Conservation (phyloP, 2,329 filamentous ascomycete genomes). For the Colletotrichum eremochloae region DNA sequence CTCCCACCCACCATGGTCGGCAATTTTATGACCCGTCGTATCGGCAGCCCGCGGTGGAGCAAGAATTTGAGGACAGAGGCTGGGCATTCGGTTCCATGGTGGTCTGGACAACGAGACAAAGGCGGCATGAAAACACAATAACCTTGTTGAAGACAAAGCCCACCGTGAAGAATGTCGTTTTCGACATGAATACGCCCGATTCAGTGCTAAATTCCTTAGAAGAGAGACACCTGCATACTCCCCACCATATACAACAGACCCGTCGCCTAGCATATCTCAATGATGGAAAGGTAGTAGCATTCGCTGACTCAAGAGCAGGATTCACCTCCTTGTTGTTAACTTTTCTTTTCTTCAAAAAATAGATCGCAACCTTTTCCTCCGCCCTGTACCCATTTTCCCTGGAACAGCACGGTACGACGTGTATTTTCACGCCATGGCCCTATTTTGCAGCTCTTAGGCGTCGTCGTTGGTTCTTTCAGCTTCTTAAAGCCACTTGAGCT, state of each 20-base stretch:
- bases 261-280: not conserved
- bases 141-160: constrained; percentile 23
- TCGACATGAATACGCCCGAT: constrained; percentile 12
- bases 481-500: constrained; percentile 81
- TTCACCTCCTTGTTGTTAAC: constrained; percentile 13
- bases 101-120: constrained; percentile 38
- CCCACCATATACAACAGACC: not conserved
- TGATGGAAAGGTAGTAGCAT: not conserved
- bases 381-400: not conserved
- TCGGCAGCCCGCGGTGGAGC: constrained; percentile 22
- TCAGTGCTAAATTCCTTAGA: constrained; percentile 23
- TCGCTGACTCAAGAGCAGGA: not conserved
- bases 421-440: constrained; percentile 15
- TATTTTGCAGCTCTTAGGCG: constrained; percentile 27
- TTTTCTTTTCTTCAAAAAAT: not conserved
- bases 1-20: constrained; percentile 6
- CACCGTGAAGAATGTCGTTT: constrained; percentile 3
- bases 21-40: constrained; percentile 19
- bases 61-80: constrained; percentile 8
- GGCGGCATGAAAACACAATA: constrained; percentile 21
- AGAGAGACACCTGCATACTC: not conserved
- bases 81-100: constrained; percentile 27
- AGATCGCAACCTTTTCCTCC: not conserved
- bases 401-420: constrained; percentile 7
- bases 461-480: constrained; percentile 35